Base-by-base conservation (phyloP, 2,329 filamentous ascomycete species). In the Arthrobotrys sphaeroides region DNA sequence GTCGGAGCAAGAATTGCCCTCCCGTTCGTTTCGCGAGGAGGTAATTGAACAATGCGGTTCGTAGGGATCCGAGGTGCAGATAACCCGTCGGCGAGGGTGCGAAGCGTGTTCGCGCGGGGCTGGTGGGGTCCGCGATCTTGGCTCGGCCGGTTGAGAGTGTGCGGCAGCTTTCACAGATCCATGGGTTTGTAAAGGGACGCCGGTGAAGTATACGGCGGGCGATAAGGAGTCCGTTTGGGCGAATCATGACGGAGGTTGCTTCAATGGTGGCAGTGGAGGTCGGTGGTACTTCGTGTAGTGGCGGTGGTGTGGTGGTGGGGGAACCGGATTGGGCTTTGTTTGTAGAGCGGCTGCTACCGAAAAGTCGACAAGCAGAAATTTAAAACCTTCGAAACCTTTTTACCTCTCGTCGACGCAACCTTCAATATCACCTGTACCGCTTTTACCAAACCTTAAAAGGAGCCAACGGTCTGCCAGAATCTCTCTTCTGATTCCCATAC, bases 31-130 rank as follows among this genome's bases (percentile, higher is more conserved):
- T 91, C 0, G 95, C 94, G n/a, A 96, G 86, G 3, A 99, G 85
- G 79, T 94, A 97, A 80, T 97, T 98, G 84, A 93, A 98, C n/a
- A 99, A 83, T 0, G 96, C 96, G 0, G 95, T 99, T 72, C 95
- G 87, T 36, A 99, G 83, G 0, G 94, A 97, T 2, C 95, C 95
- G 10, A 99, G 85, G 83, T 99, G 95, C 22, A 99, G 86, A 80
- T 94, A 94, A 0, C 95, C 95, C 0, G 95, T 99, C 0, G 95
- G 95, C 0, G 95, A 98, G 0, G 95, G 95, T 0, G 96, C 95
- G 83, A 99, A 99, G 51, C 95, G 90, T 16, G 95, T 92, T 82
- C 92, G 86, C 73, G 88, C 88, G 57, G 72, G 72, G 49, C 33
- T 24, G 16, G 51, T 24, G 57, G 57, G 72, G 45, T 75, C 57